Base-by-base conservation (phyloP, 768 basidiomycete species). In the Hypholoma fasciculare region DNA sequence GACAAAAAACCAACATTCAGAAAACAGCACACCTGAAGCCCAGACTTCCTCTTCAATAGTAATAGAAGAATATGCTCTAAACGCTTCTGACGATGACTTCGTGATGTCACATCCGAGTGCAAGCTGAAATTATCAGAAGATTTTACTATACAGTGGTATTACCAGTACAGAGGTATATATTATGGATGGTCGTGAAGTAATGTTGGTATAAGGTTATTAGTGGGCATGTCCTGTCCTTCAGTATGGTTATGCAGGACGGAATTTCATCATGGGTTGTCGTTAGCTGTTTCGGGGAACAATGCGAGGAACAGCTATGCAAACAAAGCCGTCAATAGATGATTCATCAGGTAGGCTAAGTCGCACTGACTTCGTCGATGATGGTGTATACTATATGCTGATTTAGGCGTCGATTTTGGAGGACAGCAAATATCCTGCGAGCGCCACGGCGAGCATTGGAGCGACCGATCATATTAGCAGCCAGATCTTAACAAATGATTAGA, bases 391-490 rank as follows among this genome's bases (percentile, higher is more conserved):
- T 87, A 69, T 97, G 95, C 67, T 96, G 94, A 71, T 96, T 97
- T 34, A 98, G 78, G n/a, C 96, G 84, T 48, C 87, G 83, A 69
- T 98, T 97, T 72, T 99, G 97, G 43, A 98, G 69, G 1, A 96
- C 94, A 4, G 94, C 88, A 70, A 98, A 98, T 59, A 97, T 91
- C 49, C 94, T 82, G 40, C 94, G 82, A 8, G 96, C 95, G 14
- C 96, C 97, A 43, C 95, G 82, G 12, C 95, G 85, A 16, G 96
- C 95, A 68, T 99, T 98, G 3, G 92, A 89, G 30, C 95, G 83
- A n/a, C 97, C 97, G 63, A 98, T 98, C 90, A 98, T 94, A 65
- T 97, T 98, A 7, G 96, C 94, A 34, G 93, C 95, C 52, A 98
- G 74, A 67, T 98, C 96, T 97, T 40, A 19, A 56, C 20, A 50